These are phyloP conservation scores for Cenchrus fungigraminus DNA, from an alignment of 176 grass and related monocot species.

Conservation along the genomic window DNA sequence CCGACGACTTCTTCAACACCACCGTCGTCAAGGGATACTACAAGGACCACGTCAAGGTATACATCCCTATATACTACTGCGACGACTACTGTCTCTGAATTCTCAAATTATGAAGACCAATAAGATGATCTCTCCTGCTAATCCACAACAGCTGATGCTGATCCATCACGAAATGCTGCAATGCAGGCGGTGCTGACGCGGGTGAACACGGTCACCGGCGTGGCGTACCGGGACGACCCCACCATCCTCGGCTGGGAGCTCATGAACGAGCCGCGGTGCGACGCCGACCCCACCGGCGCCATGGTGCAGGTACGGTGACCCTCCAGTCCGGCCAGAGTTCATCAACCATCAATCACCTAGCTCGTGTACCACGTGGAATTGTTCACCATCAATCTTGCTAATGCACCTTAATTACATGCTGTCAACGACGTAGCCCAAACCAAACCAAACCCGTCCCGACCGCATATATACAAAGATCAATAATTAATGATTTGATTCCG, in stretches of 20 bases:
- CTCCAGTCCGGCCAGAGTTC: too few species aligned
- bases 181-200: conserved; percentile 64
- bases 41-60: conserved; percentile 71
- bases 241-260: conserved; percentile 90
- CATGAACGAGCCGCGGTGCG: conserved; percentile 85
- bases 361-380: conserved; percentile 1
- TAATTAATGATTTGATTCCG: too few species aligned
- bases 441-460: too few species aligned
- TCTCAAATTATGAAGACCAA: too few species aligned
- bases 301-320: conserved; percentile 29
- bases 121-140: too few species aligned
- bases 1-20: conserved; percentile 77
- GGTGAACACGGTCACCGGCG: conserved; percentile 67
- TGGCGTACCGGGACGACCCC: conserved; percentile 75
- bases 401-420: too few species aligned
- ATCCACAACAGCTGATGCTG: too few species aligned
- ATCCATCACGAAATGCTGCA: too few species aligned
- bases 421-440: not conserved
- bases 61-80: too few species aligned
- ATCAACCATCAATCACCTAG: not conserved
- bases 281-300: conserved; percentile 57
- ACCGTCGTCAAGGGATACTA: conserved; percentile 70
- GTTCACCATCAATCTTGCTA: not conserved
- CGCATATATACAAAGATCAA: too few species aligned
- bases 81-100: too few species aligned